A percentile compares a stretch with the other conserved stretches of the same genome.
Evolutionary conservation across 495 filamentous ascomycete species (phyloP).

Genomic region (Talaromyces nanjingensis): DNA sequence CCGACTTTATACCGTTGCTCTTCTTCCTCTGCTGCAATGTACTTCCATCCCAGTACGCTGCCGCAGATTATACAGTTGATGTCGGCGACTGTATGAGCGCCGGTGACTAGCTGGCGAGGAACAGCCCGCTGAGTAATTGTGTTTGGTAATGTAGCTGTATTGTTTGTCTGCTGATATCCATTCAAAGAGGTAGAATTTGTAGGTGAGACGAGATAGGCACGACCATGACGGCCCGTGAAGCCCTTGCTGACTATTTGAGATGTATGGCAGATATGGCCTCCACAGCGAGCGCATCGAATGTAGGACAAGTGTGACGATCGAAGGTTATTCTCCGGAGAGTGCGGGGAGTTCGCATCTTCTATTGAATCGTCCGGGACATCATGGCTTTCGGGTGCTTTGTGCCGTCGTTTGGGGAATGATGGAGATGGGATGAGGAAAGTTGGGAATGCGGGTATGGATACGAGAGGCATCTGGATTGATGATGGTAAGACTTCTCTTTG

Average conservation of each 20-base stretch:
- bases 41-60: constrained; percentile 84
- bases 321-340: constrained; percentile 21
- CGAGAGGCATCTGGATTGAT: not conserved
- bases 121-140: constrained; percentile 56
- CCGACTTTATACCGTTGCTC: constrained; percentile 88
- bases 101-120: constrained; percentile 70
- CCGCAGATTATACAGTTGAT: constrained; percentile 55
- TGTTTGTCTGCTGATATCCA: not conserved
- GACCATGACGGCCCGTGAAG: constrained; percentile 89
- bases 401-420: constrained; percentile 37
- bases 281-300: constrained; percentile 68
- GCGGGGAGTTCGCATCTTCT: constrained; percentile 9
- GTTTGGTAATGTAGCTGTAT: constrained; percentile 37
- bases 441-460: constrained; percentile 24
- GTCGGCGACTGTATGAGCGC: constrained; percentile 56
- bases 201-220: constrained; percentile 74
- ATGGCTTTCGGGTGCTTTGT: constrained; percentile 10
- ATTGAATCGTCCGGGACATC: constrained; percentile 6
- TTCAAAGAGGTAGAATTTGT: not conserved
- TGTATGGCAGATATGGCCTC: constrained; percentile 65
- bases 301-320: constrained; percentile 42
- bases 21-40: constrained; percentile 74
- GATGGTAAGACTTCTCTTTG: not conserved
- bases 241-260: constrained; percentile 84
- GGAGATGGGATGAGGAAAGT: constrained; percentile 48